Conservation (phyloP, 352 stramenopile genomes). For the Aphanomyces invadans region DNA sequence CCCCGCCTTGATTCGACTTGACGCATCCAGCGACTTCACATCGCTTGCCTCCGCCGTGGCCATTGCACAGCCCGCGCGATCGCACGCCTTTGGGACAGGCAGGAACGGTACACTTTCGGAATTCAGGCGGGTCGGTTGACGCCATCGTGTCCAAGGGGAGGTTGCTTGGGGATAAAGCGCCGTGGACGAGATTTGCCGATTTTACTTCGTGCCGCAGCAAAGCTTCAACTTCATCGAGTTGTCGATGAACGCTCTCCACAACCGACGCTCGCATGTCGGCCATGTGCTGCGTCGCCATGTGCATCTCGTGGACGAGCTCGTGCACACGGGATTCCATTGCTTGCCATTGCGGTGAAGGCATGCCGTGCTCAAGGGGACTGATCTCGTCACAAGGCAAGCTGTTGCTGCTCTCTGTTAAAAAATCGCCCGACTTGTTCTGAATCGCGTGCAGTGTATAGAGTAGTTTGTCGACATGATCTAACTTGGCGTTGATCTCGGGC, state of each 20-base stretch:
- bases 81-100: slow-evolving; percentile 31
- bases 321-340: not conserved
- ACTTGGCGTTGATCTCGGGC: not conserved
- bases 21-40: slow-evolving; percentile 66
- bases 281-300: not conserved
- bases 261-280: not conserved
- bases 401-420: not conserved
- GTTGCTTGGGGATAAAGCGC: not conserved
- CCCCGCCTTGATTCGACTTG: slow-evolving; percentile 73
- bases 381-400: not conserved
- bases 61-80: slow-evolving; percentile 40
- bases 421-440: no score
- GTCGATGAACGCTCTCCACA: not conserved
- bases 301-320: not conserved
- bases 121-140: not conserved
- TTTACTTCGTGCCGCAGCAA: not conserved
- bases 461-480: not conserved
- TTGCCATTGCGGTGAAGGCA: no score
- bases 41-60: slow-evolving; percentile 70
- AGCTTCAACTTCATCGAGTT: not conserved
- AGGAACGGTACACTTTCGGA: slow-evolving; percentile 10
- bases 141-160: not conserved
- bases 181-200: not conserved
- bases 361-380: no score
- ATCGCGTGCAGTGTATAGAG: not conserved